Evolutionary conservation across 768 basidiomycete genomes (phyloP).

Genomic region (Coprinopsis sp.): DNA sequence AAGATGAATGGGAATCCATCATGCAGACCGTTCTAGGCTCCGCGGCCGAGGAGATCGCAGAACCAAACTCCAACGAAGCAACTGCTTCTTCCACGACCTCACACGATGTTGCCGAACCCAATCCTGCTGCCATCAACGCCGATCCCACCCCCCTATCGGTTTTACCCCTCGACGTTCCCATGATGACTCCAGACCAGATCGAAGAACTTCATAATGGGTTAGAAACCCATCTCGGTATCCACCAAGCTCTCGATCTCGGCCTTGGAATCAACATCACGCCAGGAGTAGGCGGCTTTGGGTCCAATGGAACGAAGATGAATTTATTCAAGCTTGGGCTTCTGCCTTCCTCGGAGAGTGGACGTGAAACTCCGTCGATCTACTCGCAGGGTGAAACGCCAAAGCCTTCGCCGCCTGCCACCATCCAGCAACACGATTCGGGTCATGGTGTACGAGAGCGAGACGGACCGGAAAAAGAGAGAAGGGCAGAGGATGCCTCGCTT

Average conservation of each 20-base stretch:
- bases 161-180: constrained; percentile 14
- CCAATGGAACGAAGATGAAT: constrained; percentile 37
- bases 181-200: constrained; percentile 33
- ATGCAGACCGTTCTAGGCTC: constrained; percentile 34
- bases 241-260: constrained; percentile 27
- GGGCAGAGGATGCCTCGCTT: constrained; percentile 13
- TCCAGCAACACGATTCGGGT: constrained; percentile 3
- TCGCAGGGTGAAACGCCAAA: constrained; percentile 28
- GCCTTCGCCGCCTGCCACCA: constrained; percentile 20
- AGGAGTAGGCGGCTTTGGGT: constrained; percentile 30
- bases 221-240: constrained; percentile 19
- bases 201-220: constrained; percentile 29
- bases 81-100: constrained; percentile 12
- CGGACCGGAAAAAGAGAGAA: too few species aligned
- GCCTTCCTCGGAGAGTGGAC: constrained; percentile 27
- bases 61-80: constrained; percentile 14
- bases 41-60: too few species aligned
- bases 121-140: neutral
- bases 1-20: constrained; percentile 39
- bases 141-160: constrained; percentile 1
- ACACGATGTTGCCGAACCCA: constrained; percentile 7
- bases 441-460: too few species aligned
- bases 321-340: constrained; percentile 36
- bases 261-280: constrained; percentile 29
- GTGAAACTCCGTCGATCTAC: constrained; percentile 35